phyloP scores from a whole-genome alignment of 1,284 basidiomycete genomes.

The Tetrapyrgos nigripes region DNA sequence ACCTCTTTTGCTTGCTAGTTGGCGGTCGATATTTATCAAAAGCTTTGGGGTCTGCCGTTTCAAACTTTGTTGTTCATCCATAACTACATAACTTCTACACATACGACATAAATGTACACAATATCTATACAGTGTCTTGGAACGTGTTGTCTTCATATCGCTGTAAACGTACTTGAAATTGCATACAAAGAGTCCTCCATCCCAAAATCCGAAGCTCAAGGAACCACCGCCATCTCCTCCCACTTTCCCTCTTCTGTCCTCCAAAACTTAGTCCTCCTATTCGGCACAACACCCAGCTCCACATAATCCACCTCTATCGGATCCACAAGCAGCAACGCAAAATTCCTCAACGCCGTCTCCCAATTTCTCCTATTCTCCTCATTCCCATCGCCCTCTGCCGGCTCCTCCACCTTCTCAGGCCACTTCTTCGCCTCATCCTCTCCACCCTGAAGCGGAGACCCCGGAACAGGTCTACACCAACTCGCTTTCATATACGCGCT shows the following conservation, averaged over 20 bases:
- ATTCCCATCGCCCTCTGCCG: constrained; percentile 43
- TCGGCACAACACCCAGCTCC: constrained; percentile 59
- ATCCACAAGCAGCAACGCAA: constrained; percentile 69
- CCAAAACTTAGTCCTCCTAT: constrained; percentile 61
- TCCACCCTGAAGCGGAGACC: constrained; percentile 49
- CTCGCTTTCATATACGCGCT: constrained; percentile 64
- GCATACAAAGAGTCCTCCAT: background rate
- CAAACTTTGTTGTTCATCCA: too few relatives aligned
- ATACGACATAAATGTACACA: too few relatives aligned
- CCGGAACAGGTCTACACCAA: constrained; percentile 69
- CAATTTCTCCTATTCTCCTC: constrained; percentile 51
- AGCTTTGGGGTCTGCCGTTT: too few relatives aligned
- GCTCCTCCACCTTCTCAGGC: constrained; percentile 51
- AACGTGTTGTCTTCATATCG: background rate
- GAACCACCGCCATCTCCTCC: constrained; percentile 48
- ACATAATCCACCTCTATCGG: constrained; percentile 68
- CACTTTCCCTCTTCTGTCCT: constrained; percentile 49
- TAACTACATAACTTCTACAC: too few relatives aligned
- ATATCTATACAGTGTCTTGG: background rate
- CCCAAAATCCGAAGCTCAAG: too few relatives aligned
- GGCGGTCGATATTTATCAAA: too few relatives aligned
- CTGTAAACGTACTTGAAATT: too few relatives aligned
- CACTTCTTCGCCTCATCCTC: constrained; percentile 62
- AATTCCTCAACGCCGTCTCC: constrained; percentile 62
- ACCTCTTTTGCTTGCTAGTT: too few relatives aligned